phyloP scores from a whole-genome alignment of 2,329 filamentous ascomycete genomes.

The Colletotrichum gloeosporioides region DNA sequence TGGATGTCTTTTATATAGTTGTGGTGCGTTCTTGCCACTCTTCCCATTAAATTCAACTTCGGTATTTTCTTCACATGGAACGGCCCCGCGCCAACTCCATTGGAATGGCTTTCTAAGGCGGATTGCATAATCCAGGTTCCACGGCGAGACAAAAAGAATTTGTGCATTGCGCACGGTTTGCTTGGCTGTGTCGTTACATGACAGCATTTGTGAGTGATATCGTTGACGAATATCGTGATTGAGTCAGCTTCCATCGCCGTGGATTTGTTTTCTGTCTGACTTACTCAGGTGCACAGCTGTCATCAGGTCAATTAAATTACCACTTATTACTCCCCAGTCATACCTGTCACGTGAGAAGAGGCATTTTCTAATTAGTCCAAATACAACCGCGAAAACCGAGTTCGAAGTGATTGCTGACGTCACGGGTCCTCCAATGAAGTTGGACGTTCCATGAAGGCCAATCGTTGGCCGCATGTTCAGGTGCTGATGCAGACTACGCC shows the following conservation, averaged over 20 bases:
- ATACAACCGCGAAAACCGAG: background rate
- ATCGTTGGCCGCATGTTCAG: background rate
- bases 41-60: background rate
- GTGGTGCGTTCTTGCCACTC: background rate
- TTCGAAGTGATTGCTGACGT: background rate
- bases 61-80: background rate
- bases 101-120: background rate
- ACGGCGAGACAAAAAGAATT: background rate
- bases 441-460: background rate
- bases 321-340: background rate
- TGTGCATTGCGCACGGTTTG: fast-evolving
- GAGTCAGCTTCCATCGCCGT: background rate
- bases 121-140: background rate
- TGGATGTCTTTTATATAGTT: background rate
- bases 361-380: fast-evolving
- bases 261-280: background rate
- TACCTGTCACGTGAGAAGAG: background rate
- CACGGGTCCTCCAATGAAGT: background rate
- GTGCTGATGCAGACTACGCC: background rate
- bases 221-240: background rate
- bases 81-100: fast-evolving
- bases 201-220: background rate
- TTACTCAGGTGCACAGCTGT: fast-evolving
- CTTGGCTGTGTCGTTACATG: background rate
- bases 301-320: background rate